Conservation (phyloP, 2,329 filamentous ascomycete species). For the Ascochyta pisi region DNA sequence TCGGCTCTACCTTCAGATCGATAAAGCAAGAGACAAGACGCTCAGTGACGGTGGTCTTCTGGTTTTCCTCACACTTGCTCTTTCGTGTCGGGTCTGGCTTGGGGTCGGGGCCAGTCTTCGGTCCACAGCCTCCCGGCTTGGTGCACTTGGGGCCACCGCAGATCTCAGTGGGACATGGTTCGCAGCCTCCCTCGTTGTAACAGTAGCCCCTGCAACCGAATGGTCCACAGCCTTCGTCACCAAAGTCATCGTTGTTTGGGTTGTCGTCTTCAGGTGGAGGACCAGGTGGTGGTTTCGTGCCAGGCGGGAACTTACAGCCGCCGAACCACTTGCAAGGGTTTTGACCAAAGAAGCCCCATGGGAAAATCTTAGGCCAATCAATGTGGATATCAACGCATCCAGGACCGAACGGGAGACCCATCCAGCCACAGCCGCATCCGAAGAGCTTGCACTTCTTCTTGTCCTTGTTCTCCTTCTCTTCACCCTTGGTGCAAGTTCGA, state of each 20-base stretch:
- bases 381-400: constrained; percentile 12
- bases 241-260: neutral
- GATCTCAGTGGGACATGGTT: constrained; percentile 25
- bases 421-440: constrained; percentile 34
- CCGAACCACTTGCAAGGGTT: constrained; percentile 14
- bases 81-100: constrained; percentile 3
- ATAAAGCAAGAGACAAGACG: constrained; percentile 29
- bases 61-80: constrained; percentile 24
- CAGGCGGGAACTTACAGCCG: constrained; percentile 22
- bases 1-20: constrained; percentile 7
- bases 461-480: constrained; percentile 16
- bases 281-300: neutral
- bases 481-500: constrained; percentile 20
- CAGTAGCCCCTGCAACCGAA: constrained; percentile 31
- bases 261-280: neutral
- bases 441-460: constrained; percentile 25
- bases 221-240: constrained; percentile 14
- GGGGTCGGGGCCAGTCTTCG: constrained; percentile 25
- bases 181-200: constrained; percentile 19
- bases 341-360: constrained; percentile 28
- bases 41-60: constrained; percentile 34
- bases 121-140: constrained; percentile 22
- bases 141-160: constrained; percentile 24
- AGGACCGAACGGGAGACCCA: constrained; percentile 31
- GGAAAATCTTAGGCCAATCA: neutral